phyloP scores from a whole-genome alignment of 768 basidiomycete species.

The Boletellus sp. region DNA sequence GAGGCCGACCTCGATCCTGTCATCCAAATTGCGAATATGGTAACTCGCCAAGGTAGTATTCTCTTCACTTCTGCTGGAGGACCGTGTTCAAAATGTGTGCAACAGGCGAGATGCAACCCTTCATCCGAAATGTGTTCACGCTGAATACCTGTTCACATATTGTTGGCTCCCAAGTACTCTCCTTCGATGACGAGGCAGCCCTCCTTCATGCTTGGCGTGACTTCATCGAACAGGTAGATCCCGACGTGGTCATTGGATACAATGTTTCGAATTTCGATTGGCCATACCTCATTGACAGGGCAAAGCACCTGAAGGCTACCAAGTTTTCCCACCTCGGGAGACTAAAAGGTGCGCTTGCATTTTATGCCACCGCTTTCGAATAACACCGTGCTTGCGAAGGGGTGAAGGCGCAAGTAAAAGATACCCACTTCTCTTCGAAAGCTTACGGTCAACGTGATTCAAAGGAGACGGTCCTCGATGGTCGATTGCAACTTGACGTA shows the following conservation, averaged over 20 bases:
- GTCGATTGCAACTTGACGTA: conserved; percentile 91
- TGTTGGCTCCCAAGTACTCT: conserved; percentile 94
- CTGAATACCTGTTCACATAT: conserved; percentile 93
- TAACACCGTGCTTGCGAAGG: conserved; percentile 41
- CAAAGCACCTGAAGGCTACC: conserved; percentile 67
- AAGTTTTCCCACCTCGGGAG: conserved; percentile 76
- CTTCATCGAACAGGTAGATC: conserved; percentile 87
- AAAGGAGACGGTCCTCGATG: conserved; percentile 87
- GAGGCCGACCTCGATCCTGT: conserved; percentile 89
- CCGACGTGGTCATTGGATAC: conserved; percentile 95
- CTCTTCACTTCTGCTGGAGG: background rate
- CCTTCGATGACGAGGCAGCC: conserved; percentile 68
- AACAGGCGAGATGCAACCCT: conserved; percentile 85
- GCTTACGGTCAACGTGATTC: conserved; percentile 97
- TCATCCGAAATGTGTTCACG: conserved; percentile 95
- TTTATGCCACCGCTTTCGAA: background rate
- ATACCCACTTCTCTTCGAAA: conserved; percentile 96
- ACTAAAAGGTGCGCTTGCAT: conserved; percentile 53
- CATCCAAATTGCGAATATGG: conserved; percentile 99
- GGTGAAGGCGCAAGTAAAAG: conserved; percentile 75
- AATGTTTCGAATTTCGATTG: conserved; percentile 94
- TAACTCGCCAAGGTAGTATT: conserved; percentile 83
- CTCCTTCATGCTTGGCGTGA: conserved; percentile 85
- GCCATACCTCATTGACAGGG: conserved; percentile 92
- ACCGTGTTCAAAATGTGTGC: conserved; percentile 3